Evolutionary conservation across 169 alveolate species (phyloP).

Genomic region (Plasmodium cynomolgi): DNA sequence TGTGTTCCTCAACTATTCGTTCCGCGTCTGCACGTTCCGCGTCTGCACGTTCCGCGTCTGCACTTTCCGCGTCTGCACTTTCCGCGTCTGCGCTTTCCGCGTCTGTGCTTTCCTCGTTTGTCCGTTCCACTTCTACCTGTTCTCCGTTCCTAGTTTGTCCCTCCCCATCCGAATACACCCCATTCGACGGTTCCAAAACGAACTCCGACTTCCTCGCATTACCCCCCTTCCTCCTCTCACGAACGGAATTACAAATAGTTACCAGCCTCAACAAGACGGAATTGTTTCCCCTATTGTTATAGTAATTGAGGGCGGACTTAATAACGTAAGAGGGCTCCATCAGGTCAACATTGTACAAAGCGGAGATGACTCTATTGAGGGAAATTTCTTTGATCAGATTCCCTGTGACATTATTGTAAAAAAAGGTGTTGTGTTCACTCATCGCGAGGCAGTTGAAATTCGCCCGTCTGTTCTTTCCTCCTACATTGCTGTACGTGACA

Average conservation of each 20-base stretch:
- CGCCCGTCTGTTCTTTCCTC: not conserved
- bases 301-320: slow-evolving; percentile 44
- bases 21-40: not conserved
- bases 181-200: not conserved
- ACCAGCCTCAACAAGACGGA: slow-evolving; percentile 12
- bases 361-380: slow-evolving; percentile 41
- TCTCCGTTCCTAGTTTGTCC: not conserved
- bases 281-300: slow-evolving; percentile 14
- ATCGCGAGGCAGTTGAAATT: slow-evolving; percentile 13
- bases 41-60: not conserved
- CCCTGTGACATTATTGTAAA: slow-evolving; percentile 40
- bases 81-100: not conserved
- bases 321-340: slow-evolving; percentile 42
- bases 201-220: not conserved
- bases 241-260: slow-evolving; percentile 10
- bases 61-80: not conserved
- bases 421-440: slow-evolving; percentile 52
- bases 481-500: not conserved
- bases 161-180: slow-evolving; percentile 1
- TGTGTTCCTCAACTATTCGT: not conserved
- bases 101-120: not conserved
- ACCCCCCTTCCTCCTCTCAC: not conserved
- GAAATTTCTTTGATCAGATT: slow-evolving; percentile 46
- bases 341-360: slow-evolving; percentile 18
- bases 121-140: not conserved